A percentile compares a stretch with the other conserved stretches of the same genome.
These are phyloP conservation scores for Colletotrichum sidae DNA, from an alignment of 2,329 filamentous ascomycete species.

Conservation along the genomic window DNA sequence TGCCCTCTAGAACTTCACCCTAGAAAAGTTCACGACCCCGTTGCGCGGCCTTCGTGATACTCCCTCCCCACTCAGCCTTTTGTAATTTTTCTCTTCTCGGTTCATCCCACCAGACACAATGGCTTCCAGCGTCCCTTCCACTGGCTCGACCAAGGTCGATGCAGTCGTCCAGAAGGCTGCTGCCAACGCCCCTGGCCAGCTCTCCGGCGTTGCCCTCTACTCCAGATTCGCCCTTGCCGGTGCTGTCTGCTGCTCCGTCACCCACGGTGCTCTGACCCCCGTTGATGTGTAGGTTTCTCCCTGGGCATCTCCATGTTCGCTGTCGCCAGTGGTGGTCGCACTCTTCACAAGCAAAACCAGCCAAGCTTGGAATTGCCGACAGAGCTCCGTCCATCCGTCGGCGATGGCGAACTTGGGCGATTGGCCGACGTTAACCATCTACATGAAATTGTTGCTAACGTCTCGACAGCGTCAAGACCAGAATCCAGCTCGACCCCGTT, in stretches of 20 bases:
- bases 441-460: slow-evolving; percentile 12
- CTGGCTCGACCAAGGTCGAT: slow-evolving; percentile 58
- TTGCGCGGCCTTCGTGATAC: slow-evolving; percentile 37
- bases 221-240: slow-evolving; percentile 96
- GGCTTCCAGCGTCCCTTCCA: slow-evolving; percentile 52
- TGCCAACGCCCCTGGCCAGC: slow-evolving; percentile 55
- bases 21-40: slow-evolving; percentile 35
- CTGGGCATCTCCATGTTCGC: not conserved
- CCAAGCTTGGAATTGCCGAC: slow-evolving; percentile 5
- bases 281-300: slow-evolving; percentile 94
- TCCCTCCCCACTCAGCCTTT: slow-evolving; percentile 50
- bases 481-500: slow-evolving; percentile 90
- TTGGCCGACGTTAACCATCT: no score
- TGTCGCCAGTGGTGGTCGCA: not conserved
- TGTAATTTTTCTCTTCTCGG: slow-evolving; percentile 39
- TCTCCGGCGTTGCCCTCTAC: slow-evolving; percentile 78
- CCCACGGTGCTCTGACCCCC: slow-evolving; percentile 95
- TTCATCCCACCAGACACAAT: slow-evolving; percentile 50
- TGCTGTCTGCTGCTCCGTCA: slow-evolving; percentile 97
- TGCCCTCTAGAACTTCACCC: not conserved
- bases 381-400: slow-evolving; percentile 1
- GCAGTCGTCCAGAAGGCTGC: slow-evolving; percentile 56
- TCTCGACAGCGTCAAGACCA: slow-evolving; percentile 84
- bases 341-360: slow-evolving; percentile 16
- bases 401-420: not conserved